A percentile compares a stretch with the other conserved stretches of the same genome.
These are phyloP conservation scores for Hymenotorrendiella dingleyae DNA, from an alignment of 2,329 filamentous ascomycete species.

Conservation along the genomic window DNA sequence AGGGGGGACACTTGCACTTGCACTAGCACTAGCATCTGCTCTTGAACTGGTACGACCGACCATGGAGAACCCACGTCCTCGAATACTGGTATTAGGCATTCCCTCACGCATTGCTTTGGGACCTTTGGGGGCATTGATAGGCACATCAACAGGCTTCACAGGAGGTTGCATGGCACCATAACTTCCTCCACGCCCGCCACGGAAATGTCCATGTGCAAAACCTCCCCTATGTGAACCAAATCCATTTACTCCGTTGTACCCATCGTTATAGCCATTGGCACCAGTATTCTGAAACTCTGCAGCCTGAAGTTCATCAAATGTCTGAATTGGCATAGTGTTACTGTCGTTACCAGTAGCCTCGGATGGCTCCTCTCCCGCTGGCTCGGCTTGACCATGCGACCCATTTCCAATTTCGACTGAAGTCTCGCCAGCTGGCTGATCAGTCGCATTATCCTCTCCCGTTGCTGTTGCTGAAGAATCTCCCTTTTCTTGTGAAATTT, in stretches of 20 bases:
- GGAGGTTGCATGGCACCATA: conserved; percentile 32
- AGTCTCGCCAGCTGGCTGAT: neutral
- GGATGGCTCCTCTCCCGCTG: conserved; percentile 6
- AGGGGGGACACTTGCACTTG: conserved; percentile 23
- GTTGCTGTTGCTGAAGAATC: conserved; percentile 11
- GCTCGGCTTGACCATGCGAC: conserved; percentile 15
- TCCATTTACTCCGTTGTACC: conserved; percentile 18
- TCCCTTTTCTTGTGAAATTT: conserved; percentile 18
- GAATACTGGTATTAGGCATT: conserved; percentile 71
- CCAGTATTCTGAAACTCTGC: conserved; percentile 60
- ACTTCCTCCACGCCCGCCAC: conserved; percentile 34
- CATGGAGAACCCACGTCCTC: conserved; percentile 35
- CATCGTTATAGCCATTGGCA: conserved; percentile 38
- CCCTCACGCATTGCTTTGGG: conserved; percentile 93
- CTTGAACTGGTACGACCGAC: conserved; percentile 26
- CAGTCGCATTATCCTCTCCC: conserved; percentile 1
- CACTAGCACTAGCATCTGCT: conserved; percentile 18
- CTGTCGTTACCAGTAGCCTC: conserved; percentile 10
- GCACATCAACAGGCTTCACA: conserved; percentile 36
- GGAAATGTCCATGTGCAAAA: conserved; percentile 29
- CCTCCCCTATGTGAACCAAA: conserved; percentile 32
- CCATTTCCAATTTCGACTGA: conserved; percentile 6
- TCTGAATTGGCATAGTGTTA: conserved; percentile 28
- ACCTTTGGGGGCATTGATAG: conserved; percentile 76
- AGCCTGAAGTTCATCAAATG: conserved; percentile 26